Percentiles rank a stretch among this genome's conserved stretches.
These are phyloP conservation scores for Ogataea pini DNA, from an alignment of 805 yeast species.

Conservation along the genomic window DNA sequence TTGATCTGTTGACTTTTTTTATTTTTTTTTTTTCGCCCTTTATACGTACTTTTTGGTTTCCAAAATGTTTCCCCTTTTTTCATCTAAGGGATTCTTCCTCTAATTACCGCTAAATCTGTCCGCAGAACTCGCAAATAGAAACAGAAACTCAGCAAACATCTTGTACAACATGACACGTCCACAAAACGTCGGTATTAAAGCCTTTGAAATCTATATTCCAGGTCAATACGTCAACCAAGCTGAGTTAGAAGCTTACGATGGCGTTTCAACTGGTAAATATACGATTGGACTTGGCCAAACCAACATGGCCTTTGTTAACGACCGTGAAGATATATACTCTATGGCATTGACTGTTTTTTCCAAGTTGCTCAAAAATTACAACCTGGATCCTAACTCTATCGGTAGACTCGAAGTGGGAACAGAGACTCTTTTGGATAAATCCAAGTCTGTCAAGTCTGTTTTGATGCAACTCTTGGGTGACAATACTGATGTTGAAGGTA, in stretches of 20 bases:
- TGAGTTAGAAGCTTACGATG: constrained; percentile 82
- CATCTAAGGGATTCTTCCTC: not conserved
- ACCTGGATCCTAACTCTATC: constrained; percentile 74
- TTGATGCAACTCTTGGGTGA: constrained; percentile 91
- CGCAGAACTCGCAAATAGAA: constrained; percentile 1
- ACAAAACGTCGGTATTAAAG: constrained; percentile 93
- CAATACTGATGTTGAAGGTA: constrained; percentile 90
- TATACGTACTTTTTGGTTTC: not conserved
- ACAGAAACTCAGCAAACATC: not conserved
- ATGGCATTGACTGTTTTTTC: constrained; percentile 86
- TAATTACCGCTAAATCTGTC: constrained; percentile 1
- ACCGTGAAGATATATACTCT: constrained; percentile 96
- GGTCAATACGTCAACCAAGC: constrained; percentile 80
- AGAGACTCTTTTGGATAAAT: constrained; percentile 93
- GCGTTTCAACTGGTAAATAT: constrained; percentile 90
- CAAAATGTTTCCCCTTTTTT: constrained; percentile 1
- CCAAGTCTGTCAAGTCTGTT: constrained; percentile 94
- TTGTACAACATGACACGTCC: constrained; percentile 46
- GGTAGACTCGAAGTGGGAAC: constrained; percentile 99
- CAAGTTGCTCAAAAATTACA: constrained; percentile 74
- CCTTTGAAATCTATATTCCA: constrained; percentile 91
- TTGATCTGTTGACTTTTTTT: constrained; percentile 3
- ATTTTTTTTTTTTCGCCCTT: not conserved
- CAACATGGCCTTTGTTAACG: constrained; percentile 95
- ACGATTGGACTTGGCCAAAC: constrained; percentile 99